Evolutionary conservation across 2,329 filamentous ascomycete genomes (phyloP).

Genomic region (Trichoderma guizhouense): DNA sequence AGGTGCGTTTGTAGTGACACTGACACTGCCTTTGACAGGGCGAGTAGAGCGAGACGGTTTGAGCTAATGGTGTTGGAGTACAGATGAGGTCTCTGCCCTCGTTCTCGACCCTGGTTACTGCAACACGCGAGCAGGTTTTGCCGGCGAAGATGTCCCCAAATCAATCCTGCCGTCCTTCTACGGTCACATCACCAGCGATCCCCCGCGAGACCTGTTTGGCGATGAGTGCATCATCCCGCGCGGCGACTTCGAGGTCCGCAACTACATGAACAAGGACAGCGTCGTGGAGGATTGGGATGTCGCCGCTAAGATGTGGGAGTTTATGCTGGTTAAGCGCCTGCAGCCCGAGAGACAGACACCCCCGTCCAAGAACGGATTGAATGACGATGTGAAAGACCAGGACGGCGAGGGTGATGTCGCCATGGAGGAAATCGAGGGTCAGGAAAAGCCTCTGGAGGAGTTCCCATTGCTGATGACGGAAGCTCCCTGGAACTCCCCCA

Average conservation of each 20-base stretch:
- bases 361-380: slow-evolving; percentile 73
- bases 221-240: slow-evolving; percentile 84
- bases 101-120: slow-evolving; percentile 94
- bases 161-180: slow-evolving; percentile 90
- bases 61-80: slow-evolving; percentile 10
- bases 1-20: slow-evolving; percentile 40
- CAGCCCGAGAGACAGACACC: slow-evolving; percentile 71
- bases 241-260: slow-evolving; percentile 75
- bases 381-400: slow-evolving; percentile 60
- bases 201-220: slow-evolving; percentile 68
- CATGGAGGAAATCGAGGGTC: slow-evolving; percentile 49
- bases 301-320: slow-evolving; percentile 85
- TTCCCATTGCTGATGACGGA: slow-evolving; percentile 92
- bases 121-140: slow-evolving; percentile 88
- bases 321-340: slow-evolving; percentile 82
- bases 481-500: slow-evolving; percentile 84
- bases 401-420: slow-evolving; percentile 60
- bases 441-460: slow-evolving; percentile 81
- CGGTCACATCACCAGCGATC: slow-evolving; percentile 52
- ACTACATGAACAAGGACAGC: slow-evolving; percentile 86
- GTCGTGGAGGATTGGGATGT: slow-evolving; percentile 96
- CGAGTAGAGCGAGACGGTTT: slow-evolving; percentile 18
- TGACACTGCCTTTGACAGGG: slow-evolving; percentile 22
- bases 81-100: slow-evolving; percentile 95
- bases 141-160: slow-evolving; percentile 96